phyloP scores from a whole-genome alignment of 768 basidiomycete genomes.

The Plicaturopsis crispa region DNA sequence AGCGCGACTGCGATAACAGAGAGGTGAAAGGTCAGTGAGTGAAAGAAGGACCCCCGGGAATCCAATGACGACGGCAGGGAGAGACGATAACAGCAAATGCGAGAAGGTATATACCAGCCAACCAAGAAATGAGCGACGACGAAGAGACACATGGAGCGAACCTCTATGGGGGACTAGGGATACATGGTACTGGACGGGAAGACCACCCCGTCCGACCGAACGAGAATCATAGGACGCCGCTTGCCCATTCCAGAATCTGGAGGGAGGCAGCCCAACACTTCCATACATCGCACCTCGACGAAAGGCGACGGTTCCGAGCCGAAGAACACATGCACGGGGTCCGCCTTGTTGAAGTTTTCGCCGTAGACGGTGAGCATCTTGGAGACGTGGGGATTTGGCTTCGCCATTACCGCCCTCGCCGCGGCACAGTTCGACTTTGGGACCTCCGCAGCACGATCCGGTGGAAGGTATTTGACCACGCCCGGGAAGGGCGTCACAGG shows the following conservation, averaged over 20 bases:
- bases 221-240: slow-evolving; percentile 73
- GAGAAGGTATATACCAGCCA: no score
- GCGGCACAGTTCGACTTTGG: slow-evolving; percentile 66
- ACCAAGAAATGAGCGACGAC: slow-evolving; percentile 14
- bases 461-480: slow-evolving; percentile 87
- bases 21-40: slow-evolving; percentile 7
- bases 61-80: slow-evolving; percentile 11
- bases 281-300: slow-evolving; percentile 81
- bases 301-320: slow-evolving; percentile 83
- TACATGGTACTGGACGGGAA: slow-evolving; percentile 81
- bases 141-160: slow-evolving; percentile 14
- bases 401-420: slow-evolving; percentile 61
- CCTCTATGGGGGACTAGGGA: slow-evolving; percentile 40
- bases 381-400: slow-evolving; percentile 69
- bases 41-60: slow-evolving; percentile 12
- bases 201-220: slow-evolving; percentile 80
- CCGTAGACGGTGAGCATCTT: slow-evolving; percentile 86
- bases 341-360: slow-evolving; percentile 80
- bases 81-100: no score
- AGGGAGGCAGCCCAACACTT: slow-evolving; percentile 77
- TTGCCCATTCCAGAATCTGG: slow-evolving; percentile 60
- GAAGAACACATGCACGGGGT: slow-evolving; percentile 80
- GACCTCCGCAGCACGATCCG: slow-evolving; percentile 78
- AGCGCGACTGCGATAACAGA: not conserved
- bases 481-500: slow-evolving; percentile 82